These are phyloP conservation scores for Niebla homalea DNA, from an alignment of 495 filamentous ascomycete genomes.

Conservation along the genomic window DNA sequence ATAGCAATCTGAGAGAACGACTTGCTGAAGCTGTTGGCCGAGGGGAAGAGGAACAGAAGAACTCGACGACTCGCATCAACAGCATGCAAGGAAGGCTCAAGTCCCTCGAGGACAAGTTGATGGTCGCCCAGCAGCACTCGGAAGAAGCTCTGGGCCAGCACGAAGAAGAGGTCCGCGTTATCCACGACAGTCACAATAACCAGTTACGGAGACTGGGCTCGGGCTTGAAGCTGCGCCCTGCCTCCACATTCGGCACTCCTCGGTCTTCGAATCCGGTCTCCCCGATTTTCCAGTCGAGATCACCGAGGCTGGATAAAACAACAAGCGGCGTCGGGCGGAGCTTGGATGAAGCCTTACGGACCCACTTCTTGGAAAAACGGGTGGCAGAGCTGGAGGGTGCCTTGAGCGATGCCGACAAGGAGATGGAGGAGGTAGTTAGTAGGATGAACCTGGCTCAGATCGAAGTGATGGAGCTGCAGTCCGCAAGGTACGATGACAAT, in stretches of 20 bases:
- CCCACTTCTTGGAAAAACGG: conserved; percentile 58
- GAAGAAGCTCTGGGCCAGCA: conserved; percentile 72
- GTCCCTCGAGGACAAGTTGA: conserved; percentile 67
- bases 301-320: conserved; percentile 46
- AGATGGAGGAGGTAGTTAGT: conserved; percentile 90
- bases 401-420: conserved; percentile 65
- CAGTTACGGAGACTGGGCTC: conserved; percentile 67
- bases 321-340: conserved; percentile 40
- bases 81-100: conserved; percentile 68
- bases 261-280: conserved; percentile 43
- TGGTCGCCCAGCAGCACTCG: conserved; percentile 70
- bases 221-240: conserved; percentile 26
- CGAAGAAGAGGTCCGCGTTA: conserved; percentile 65
- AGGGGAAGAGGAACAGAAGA: conserved; percentile 72
- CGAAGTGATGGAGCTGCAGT: conserved; percentile 82
- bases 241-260: conserved; percentile 26
- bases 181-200: conserved; percentile 64
- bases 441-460: conserved; percentile 91
- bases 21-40: conserved; percentile 74
- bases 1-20: conserved; percentile 60
- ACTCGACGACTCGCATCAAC: conserved; percentile 68
- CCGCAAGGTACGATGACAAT: conserved; percentile 50
- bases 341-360: conserved; percentile 50
- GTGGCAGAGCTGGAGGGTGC: conserved; percentile 73
- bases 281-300: conserved; percentile 47